These are phyloP conservation scores for Monilinia vaccinii-corymbosi DNA, from an alignment of 2,329 filamentous ascomycete species.

Conservation along the genomic window DNA sequence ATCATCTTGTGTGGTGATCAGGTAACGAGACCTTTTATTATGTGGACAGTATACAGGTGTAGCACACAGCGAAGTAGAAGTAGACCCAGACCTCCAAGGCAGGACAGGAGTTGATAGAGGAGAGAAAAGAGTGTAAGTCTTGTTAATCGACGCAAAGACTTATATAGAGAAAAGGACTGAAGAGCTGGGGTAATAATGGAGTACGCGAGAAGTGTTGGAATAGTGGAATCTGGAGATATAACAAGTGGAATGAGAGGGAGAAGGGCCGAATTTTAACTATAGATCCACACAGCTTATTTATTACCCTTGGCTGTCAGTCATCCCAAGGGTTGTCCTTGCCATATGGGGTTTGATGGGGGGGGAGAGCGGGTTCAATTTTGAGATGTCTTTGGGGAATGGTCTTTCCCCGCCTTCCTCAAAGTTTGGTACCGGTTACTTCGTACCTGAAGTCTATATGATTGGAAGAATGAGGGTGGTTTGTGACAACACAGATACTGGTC, in stretches of 20 bases:
- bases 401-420: not conserved
- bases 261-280: constrained; percentile 5
- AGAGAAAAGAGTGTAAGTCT: not conserved
- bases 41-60: not conserved
- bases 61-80: not conserved
- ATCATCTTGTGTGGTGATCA: constrained; percentile 15
- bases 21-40: constrained; percentile 1
- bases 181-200: not conserved
- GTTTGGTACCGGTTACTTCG: not conserved
- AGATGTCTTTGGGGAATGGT: not conserved
- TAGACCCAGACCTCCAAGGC: not conserved
- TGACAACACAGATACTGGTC: not conserved
- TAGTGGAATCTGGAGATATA: not conserved
- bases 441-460: not conserved
- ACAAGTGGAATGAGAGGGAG: not conserved
- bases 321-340: not conserved
- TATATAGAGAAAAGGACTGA: not conserved
- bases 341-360: not conserved
- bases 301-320: not conserved
- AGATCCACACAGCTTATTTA: not conserved
- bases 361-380: not conserved
- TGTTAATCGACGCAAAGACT: constrained; percentile 1
- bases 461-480: not conserved
- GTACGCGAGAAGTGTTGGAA: not conserved
- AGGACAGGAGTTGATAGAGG: not conserved